Evolutionary conservation across 2,329 filamentous ascomycete species (phyloP).

Genomic region (Aspergillus flavus): DNA sequence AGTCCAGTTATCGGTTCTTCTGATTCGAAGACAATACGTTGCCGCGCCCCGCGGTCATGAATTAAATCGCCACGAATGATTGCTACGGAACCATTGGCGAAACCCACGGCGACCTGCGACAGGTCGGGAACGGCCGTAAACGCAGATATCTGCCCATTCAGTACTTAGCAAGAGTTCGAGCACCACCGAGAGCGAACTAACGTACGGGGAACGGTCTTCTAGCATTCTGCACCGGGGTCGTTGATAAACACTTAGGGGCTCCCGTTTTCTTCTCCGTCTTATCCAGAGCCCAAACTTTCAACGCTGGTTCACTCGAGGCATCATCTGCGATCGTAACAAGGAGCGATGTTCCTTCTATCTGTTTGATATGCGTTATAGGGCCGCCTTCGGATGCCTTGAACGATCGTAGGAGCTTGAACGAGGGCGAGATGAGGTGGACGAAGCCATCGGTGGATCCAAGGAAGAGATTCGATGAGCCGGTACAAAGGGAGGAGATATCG

Average conservation of each 20-base stretch:
- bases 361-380: constrained; percentile 86
- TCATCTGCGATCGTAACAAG: constrained; percentile 84
- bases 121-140: constrained; percentile 86
- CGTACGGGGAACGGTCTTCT: constrained; percentile 87
- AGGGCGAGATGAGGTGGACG: constrained; percentile 82
- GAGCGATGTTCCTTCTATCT: constrained; percentile 82
- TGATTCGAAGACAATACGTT: constrained; percentile 93
- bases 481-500: constrained; percentile 80
- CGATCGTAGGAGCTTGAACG: constrained; percentile 82
- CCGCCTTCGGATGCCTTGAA: constrained; percentile 81
- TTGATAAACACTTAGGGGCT: constrained; percentile 83
- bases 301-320: constrained; percentile 77
- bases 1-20: constrained; percentile 95
- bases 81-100: constrained; percentile 92
- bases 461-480: constrained; percentile 87
- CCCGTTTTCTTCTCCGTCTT: constrained; percentile 93
- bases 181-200: not conserved
- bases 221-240: constrained; percentile 82
- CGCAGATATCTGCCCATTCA: constrained; percentile 63
- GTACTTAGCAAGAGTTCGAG: constrained; percentile 4
- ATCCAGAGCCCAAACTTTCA: constrained; percentile 98
- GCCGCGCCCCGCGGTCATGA: constrained; percentile 90
- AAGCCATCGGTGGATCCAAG: constrained; percentile 82
- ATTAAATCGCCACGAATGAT: constrained; percentile 92
- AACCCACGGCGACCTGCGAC: constrained; percentile 90